Evolutionary conservation across 2,329 filamentous ascomycete genomes (phyloP).

Genomic region (Zymoseptoria brevis): DNA sequence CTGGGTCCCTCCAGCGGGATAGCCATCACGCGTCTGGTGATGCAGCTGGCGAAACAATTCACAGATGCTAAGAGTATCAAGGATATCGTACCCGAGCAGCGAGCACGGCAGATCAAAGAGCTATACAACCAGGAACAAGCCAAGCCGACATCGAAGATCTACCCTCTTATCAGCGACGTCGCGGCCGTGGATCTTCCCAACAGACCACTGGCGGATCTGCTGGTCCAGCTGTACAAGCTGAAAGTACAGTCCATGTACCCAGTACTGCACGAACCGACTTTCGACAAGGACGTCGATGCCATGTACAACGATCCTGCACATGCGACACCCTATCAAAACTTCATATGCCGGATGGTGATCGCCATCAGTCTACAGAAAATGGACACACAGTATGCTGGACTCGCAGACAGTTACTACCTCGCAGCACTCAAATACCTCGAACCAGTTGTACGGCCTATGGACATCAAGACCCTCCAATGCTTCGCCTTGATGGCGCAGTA

Average conservation of each 20-base stretch:
- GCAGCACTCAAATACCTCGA: slow-evolving; percentile 81
- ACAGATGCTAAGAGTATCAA: slow-evolving; percentile 86
- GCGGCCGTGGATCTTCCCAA: slow-evolving; percentile 70
- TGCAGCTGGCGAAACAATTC: slow-evolving; percentile 93
- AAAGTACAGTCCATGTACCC: slow-evolving; percentile 88
- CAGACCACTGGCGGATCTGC: slow-evolving; percentile 62
- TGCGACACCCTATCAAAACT: slow-evolving; percentile 66
- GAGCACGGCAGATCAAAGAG: slow-evolving; percentile 59
- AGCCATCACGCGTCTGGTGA: slow-evolving; percentile 85
- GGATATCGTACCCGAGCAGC: slow-evolving; percentile 75
- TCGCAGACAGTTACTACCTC: slow-evolving; percentile 92
- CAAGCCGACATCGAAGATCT: slow-evolving; percentile 68
- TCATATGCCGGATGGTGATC: slow-evolving; percentile 81
- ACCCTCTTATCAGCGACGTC: slow-evolving; percentile 79
- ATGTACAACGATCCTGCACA: slow-evolving; percentile 59
- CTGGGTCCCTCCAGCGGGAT: slow-evolving; percentile 92
- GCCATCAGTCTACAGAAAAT: slow-evolving; percentile 93
- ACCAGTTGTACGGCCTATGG: slow-evolving; percentile 75
- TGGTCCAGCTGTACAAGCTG: slow-evolving; percentile 78
- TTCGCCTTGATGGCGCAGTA: slow-evolving; percentile 82
- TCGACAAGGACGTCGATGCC: slow-evolving; percentile 67
- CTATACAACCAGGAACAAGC: slow-evolving; percentile 57
- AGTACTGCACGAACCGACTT: slow-evolving; percentile 73
- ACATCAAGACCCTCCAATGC: slow-evolving; percentile 83
- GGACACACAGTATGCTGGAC: slow-evolving; percentile 78